Percentiles rank a stretch among this genome's conserved stretches.
Evolutionary conservation across 805 yeast genomes (phyloP).

Genomic region (Kodamaea kakaduensis): DNA sequence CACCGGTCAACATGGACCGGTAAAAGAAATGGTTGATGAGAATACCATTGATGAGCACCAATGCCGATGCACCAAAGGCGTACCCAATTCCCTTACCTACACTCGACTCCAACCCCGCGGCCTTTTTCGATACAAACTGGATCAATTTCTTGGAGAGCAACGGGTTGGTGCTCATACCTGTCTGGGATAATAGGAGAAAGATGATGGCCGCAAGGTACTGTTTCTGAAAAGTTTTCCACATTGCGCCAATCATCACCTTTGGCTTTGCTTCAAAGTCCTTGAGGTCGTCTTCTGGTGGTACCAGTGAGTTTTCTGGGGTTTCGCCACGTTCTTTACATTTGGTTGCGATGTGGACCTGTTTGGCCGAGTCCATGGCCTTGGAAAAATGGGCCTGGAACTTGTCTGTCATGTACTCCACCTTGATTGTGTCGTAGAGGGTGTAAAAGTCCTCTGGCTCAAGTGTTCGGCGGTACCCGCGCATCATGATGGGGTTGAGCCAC

Average conservation of each 20-base stretch:
- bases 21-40: slow-evolving; percentile 25
- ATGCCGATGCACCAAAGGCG: slow-evolving; percentile 32
- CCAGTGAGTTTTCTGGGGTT: slow-evolving; percentile 15
- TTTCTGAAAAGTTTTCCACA: slow-evolving; percentile 27
- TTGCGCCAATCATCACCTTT: slow-evolving; percentile 12
- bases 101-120: slow-evolving; percentile 35
- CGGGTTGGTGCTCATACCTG: slow-evolving; percentile 29
- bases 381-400: slow-evolving; percentile 20
- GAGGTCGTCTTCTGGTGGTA: slow-evolving; percentile 20
- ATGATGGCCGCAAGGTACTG: slow-evolving; percentile 22
- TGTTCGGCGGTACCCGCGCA: slow-evolving; percentile 69
- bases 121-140: slow-evolving; percentile 27
- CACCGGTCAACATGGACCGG: slow-evolving; percentile 25
- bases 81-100: slow-evolving; percentile 41
- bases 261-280: slow-evolving; percentile 5
- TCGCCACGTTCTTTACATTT: slow-evolving; percentile 26
- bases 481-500: slow-evolving; percentile 66
- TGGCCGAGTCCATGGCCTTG: slow-evolving; percentile 11
- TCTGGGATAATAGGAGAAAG: slow-evolving; percentile 22
- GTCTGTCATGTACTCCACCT: slow-evolving; percentile 30
- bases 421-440: slow-evolving; percentile 21
- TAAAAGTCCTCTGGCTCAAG: slow-evolving; percentile 61
- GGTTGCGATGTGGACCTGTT: slow-evolving; percentile 16
- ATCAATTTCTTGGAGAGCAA: slow-evolving; percentile 36
- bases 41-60: slow-evolving; percentile 25